Evolutionary conservation across 768 basidiomycete species (phyloP).

Genomic region (Leccinum variicolor): DNA sequence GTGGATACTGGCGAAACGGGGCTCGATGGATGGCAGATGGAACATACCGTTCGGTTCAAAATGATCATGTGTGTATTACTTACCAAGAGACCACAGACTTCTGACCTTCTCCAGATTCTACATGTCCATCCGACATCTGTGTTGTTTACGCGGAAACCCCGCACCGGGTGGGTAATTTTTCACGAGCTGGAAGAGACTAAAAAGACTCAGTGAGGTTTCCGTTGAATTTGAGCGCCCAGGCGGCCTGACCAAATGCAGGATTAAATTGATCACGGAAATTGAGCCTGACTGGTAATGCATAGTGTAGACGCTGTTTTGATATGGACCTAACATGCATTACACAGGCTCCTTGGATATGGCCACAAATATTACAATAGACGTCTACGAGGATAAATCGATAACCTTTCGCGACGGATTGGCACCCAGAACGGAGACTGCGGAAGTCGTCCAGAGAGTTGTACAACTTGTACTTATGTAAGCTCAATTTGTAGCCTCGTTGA

Average conservation of each 20-base stretch:
- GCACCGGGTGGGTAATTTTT: constrained; percentile 90
- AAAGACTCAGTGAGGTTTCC: constrained; percentile 71
- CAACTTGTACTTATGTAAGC: neutral
- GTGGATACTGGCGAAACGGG: constrained; percentile 92
- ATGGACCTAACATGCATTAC: constrained; percentile 3
- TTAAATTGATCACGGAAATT: constrained; percentile 89
- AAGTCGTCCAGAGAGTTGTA: too few species aligned
- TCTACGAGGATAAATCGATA: neutral
- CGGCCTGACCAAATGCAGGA: constrained; percentile 44
- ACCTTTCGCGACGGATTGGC: neutral
- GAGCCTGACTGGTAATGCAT: constrained; percentile 83
- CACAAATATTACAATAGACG: constrained; percentile 43
- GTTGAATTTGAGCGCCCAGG: neutral
- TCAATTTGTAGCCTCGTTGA: neutral
- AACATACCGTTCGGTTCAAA: constrained; percentile 86
- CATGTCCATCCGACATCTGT: constrained; percentile 94
- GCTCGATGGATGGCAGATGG: constrained; percentile 91
- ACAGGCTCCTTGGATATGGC: constrained; percentile 48
- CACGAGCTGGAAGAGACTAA: constrained; percentile 98
- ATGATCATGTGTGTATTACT: constrained; percentile 31
- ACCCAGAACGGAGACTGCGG: neutral
- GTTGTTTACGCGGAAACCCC: constrained; percentile 87
- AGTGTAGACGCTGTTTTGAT: neutral
- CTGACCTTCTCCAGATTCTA: constrained; percentile 51
- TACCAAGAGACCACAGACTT: constrained; percentile 51